Evolutionary conservation across 352 stramenopile species (phyloP).

Genomic region (Peronospora destructor): DNA sequence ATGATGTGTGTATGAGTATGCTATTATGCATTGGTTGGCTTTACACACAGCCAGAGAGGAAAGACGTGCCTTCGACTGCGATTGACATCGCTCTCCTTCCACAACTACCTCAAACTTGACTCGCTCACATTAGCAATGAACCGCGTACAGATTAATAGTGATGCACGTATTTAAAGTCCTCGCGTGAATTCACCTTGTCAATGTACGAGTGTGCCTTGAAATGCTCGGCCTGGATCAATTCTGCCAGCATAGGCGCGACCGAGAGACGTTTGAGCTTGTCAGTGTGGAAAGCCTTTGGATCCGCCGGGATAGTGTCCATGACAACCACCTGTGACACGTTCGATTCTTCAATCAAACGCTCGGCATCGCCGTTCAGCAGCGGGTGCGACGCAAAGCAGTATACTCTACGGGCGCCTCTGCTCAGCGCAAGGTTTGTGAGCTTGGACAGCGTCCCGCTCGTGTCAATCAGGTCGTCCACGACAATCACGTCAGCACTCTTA

Average conservation of each 20-base stretch:
- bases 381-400: conserved; percentile 89
- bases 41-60: conserved; percentile 10
- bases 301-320: conserved; percentile 84
- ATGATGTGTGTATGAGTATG: conserved; percentile 23
- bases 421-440: conserved; percentile 73
- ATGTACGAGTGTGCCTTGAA: conserved; percentile 89
- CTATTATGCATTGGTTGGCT: conserved; percentile 22
- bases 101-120: conserved; percentile 13
- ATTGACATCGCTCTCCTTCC: conserved; percentile 15
- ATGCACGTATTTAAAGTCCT: conserved; percentile 84
- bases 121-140: conserved; percentile 2
- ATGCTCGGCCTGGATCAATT: conserved; percentile 88
- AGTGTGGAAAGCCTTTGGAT: conserved; percentile 50
- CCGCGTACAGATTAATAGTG: conserved; percentile 48
- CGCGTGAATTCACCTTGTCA: conserved; percentile 71
- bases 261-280: conserved; percentile 86
- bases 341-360: conserved; percentile 80
- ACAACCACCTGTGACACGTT: conserved; percentile 82
- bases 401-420: conserved; percentile 80
- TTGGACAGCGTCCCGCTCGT: conserved; percentile 77
- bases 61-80: conserved; percentile 1
- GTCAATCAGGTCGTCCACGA: conserved; percentile 90
- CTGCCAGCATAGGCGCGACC: conserved; percentile 82
- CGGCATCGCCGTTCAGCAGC: conserved; percentile 81
- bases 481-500: conserved; percentile 83